phyloP scores from a whole-genome alignment of 257 asterid species.

The Solanum ossicruentum region DNA sequence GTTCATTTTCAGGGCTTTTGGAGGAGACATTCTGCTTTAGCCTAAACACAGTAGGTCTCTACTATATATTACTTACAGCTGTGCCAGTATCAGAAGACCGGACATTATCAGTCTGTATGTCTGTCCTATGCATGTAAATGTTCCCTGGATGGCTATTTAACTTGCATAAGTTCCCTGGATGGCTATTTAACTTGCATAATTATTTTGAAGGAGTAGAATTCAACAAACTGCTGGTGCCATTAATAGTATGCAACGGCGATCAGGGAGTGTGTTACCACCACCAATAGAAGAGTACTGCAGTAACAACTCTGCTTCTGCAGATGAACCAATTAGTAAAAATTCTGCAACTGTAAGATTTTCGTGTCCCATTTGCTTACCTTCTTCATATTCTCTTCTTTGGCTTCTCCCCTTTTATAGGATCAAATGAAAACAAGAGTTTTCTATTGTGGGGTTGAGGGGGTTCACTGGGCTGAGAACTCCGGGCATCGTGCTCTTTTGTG shows the following conservation, averaged over 20 bases:
- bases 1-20: background rate
- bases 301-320: constrained; percentile 38
- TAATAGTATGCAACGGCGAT: constrained; percentile 48
- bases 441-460: background rate
- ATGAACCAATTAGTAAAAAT: constrained; percentile 45
- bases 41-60: background rate
- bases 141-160: constrained; percentile 1
- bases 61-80: background rate
- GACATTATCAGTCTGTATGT: background rate
- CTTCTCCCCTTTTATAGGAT: background rate
- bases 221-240: constrained; percentile 62
- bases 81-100: background rate
- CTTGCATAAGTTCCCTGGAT: constrained; percentile 13
- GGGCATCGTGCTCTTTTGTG: background rate
- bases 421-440: background rate
- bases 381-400: background rate
- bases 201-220: constrained; percentile 62
- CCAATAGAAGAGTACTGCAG: constrained; percentile 74
- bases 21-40: background rate
- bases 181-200: constrained; percentile 17
- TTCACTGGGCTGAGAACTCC: background rate
- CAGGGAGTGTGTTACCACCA: constrained; percentile 76
- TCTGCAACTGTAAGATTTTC: constrained; percentile 53
- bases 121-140: background rate
- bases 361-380: background rate